Conservation (phyloP, 208 protist genomes). For the Trypanosoma cruzi region DNA sequence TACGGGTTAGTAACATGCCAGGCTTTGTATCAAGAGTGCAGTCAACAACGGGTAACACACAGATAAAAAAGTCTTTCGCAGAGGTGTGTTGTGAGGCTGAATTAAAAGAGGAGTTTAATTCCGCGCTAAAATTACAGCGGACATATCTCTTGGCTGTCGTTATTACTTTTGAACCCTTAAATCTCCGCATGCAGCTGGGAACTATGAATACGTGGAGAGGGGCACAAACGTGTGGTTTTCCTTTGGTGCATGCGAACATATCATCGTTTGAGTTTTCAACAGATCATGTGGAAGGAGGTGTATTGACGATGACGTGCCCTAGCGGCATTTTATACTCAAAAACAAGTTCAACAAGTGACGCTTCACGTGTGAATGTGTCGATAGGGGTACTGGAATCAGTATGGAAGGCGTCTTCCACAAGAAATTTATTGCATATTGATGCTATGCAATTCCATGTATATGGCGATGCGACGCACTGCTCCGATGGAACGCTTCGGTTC, state of each 20-base stretch:
- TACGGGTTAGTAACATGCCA: background rate
- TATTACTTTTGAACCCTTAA: slow-evolving; percentile 14
- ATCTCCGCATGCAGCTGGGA: slow-evolving; percentile 10
- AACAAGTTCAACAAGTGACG: background rate
- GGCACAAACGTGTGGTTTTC: background rate
- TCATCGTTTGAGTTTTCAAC: slow-evolving; percentile 14
- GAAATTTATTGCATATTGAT: background rate
- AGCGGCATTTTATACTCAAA: background rate
- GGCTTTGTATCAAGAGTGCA: background rate
- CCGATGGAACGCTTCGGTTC: slow-evolving; percentile 9
- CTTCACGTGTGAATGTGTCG: background rate
- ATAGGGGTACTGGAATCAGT: background rate
- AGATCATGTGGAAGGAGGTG: slow-evolving; percentile 4
- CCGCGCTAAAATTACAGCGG: slow-evolving; percentile 1
- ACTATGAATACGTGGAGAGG: background rate
- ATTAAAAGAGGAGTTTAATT: background rate
- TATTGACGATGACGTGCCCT: slow-evolving; percentile 1
- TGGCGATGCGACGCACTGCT: slow-evolving; percentile 13
- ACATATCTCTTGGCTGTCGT: background rate
- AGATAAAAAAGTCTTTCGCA: background rate
- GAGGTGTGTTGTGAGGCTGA: background rate
- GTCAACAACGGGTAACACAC: background rate
- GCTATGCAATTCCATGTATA: background rate
- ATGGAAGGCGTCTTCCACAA: background rate
- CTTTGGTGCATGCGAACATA: background rate